Evolutionary conservation across 371 early-diverging fungal genomes (phyloP), one percentile per base, ranked within the genome.

Genomic region (Zopfochytrium polystomum): DNA sequence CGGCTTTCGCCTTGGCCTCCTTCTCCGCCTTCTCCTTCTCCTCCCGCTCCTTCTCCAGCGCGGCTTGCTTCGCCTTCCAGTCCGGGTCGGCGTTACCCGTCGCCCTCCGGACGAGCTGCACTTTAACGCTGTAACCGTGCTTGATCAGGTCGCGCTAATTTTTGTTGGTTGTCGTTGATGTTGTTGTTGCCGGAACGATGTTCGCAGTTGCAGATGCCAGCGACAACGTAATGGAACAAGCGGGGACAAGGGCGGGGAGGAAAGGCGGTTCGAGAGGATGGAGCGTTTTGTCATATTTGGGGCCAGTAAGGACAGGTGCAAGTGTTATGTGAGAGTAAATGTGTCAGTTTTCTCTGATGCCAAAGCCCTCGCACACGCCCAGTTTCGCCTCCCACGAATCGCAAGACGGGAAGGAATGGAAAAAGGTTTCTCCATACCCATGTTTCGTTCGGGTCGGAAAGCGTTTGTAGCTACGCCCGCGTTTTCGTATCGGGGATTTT

Each of bases 361-460:
- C 42, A 11, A 11, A n/a, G 42, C 9, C 42, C n/a, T 11, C n/a
- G 11, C 42, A n/a, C 11, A 38, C n/a, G 9, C n/a, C n/a, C 42
- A n/a, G 42, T 38, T 38, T 38, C n/a, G 11, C 11, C 9, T n/a
- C 11, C 42, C 11, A n/a, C 9, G n/a, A 48, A 23, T 20, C 13
- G 48, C 13, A 11, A 26, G 48, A 25, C 23, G 48, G 26, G 2
- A 30, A 15, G 27, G 7, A 47, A 7, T 15, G 22, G 23, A 23
- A 30, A 29, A 30, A 18, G 55, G 20, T 29, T 29, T 31, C 30
- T 52, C 27, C 65, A 35, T 30, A 65, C 65, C 74, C 87, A 80
- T 15, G 89, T 89, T 66, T 86, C 87, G 63, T 80, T 83, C 35
- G 84, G 83, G 33, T 89, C 89, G 42, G 77, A 76, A 18, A 79